Conservation (phyloP, 805 yeast genomes). For the Starmerella stellata region DNA sequence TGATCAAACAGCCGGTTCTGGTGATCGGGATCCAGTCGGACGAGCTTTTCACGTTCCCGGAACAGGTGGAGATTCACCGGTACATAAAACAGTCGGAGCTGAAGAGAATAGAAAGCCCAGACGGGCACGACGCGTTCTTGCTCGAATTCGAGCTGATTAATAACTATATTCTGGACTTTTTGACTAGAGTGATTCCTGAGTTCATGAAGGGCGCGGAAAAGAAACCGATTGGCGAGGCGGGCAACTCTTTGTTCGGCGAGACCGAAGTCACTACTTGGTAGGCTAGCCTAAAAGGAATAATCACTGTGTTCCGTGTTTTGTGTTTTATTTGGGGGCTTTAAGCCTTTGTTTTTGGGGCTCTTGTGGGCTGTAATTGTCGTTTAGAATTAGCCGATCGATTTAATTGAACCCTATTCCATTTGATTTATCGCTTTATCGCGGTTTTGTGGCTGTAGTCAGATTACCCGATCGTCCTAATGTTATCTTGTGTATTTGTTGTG, state of each 20-base stretch:
- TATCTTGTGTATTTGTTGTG: too few relatives aligned
- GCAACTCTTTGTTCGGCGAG: conserved; percentile 64
- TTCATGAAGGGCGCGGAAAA: conserved; percentile 36
- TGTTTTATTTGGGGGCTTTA: too few relatives aligned
- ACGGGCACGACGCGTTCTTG: conserved; percentile 93
- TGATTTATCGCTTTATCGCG: too few relatives aligned
- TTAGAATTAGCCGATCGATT: too few relatives aligned
- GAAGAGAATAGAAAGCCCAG: conserved; percentile 68
- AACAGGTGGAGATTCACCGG: conserved; percentile 69
- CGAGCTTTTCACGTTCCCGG: conserved; percentile 80
- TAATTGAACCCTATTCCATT: too few relatives aligned
- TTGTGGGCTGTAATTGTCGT: too few relatives aligned
- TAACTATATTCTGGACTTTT: conserved; percentile 46
- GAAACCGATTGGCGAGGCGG: conserved; percentile 26
- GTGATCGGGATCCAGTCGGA: conserved; percentile 82
- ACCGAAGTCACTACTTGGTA: conserved; percentile 88
- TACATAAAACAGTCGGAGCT: conserved; percentile 51
- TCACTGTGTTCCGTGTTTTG: too few relatives aligned
- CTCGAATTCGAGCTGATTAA: conserved; percentile 76
- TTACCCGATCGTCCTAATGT: too few relatives aligned
- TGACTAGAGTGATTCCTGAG: conserved; percentile 38
- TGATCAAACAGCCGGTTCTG: conserved; percentile 56
- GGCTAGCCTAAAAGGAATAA: too few relatives aligned
- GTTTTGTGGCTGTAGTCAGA: too few relatives aligned
- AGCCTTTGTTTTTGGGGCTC: too few relatives aligned